These are phyloP conservation scores for Nicotiana noctiflora DNA, from an alignment of 257 asterid species.

Conservation along the genomic window DNA sequence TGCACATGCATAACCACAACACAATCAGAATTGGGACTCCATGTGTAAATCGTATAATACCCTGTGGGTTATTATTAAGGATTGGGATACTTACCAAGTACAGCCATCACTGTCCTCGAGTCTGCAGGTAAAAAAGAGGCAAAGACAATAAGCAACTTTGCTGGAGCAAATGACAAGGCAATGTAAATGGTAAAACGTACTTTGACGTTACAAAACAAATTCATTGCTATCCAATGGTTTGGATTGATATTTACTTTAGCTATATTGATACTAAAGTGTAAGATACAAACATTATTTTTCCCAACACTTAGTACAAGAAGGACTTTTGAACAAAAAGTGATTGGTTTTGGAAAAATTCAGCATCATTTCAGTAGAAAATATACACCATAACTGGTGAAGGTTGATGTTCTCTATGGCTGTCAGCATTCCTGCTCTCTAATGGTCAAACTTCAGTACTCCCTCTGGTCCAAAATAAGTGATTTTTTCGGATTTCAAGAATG, in stretches of 20 bases:
- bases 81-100: conserved; percentile 52
- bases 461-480: too few relatives aligned
- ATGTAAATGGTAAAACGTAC: not conserved
- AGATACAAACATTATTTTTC: not conserved
- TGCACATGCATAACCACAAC: conserved; percentile 30
- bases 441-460: not conserved
- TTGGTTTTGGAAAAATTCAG: not conserved
- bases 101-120: conserved; percentile 97
- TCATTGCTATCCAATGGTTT: not conserved
- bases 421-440: too few relatives aligned
- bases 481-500: too few relatives aligned
- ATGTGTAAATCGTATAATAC: not conserved
- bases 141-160: conserved; percentile 7
- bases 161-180: not conserved
- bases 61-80: not conserved
- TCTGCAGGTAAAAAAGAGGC: conserved; percentile 40
- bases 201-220: not conserved
- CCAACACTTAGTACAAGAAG: not conserved
- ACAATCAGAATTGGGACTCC: not conserved
- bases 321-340: not conserved
- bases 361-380: not conserved
- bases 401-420: not conserved
- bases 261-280: not conserved
- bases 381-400: not conserved
- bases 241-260: not conserved